phyloP scores from a whole-genome alignment of 495 filamentous ascomycete species.

The Alectoria sarmentosa region DNA sequence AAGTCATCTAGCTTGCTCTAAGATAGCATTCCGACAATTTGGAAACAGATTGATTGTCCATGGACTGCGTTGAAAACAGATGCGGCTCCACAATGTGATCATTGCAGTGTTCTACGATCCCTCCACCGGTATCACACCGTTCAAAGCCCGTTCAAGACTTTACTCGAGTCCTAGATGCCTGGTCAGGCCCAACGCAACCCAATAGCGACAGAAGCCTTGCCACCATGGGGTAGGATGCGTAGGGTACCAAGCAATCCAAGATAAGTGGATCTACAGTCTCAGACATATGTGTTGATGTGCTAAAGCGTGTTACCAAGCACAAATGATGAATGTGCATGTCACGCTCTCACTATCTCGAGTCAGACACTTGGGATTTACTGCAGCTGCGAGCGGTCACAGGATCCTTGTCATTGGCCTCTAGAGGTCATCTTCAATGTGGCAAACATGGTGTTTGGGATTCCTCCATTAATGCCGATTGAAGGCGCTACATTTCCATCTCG shows the following conservation, averaged over 20 bases:
- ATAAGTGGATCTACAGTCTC: neutral
- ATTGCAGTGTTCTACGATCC: neutral
- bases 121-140: neutral
- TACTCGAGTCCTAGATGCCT: neutral
- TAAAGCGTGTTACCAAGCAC: too few species aligned
- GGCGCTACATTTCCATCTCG: conserved; percentile 21
- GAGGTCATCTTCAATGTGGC: neutral
- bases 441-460: neutral
- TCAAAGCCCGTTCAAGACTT: neutral
- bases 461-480: neutral
- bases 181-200: neutral
- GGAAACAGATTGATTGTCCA: neutral
- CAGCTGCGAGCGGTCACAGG: neutral
- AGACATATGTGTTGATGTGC: too few species aligned
- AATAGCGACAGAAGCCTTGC: neutral
- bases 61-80: neutral
- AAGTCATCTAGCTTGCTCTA: neutral
- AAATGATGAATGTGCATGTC: neutral
- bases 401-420: neutral
- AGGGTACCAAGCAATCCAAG: neutral
- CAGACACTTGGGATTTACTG: neutral
- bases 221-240: neutral
- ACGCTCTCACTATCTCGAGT: too few species aligned
- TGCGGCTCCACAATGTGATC: neutral
- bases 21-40: neutral